A percentile compares a stretch with the other conserved stretches of the same genome.
Evolutionary conservation across 2,329 filamentous ascomycete genomes (phyloP).

Genomic region (Cordyceps cateniannulata): DNA sequence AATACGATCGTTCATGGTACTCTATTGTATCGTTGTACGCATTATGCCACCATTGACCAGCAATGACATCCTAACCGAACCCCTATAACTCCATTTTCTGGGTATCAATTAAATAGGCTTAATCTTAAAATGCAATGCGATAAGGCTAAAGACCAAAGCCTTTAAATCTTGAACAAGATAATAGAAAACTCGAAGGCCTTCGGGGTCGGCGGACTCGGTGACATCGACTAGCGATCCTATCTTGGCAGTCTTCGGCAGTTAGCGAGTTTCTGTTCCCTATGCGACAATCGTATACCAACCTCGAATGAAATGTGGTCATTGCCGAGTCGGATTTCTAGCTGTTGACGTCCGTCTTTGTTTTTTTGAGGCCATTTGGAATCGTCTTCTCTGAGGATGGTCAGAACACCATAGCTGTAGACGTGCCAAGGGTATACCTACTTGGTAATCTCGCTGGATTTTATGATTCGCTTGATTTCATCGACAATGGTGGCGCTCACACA

Average conservation of each 20-base stretch:
- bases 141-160: slow-evolving; percentile 91
- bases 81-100: not conserved
- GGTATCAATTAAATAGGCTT: slow-evolving; percentile 56
- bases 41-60: not conserved
- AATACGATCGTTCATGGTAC: too few relatives aligned
- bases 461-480: slow-evolving; percentile 92
- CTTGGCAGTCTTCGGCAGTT: slow-evolving; percentile 71
- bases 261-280: not conserved
- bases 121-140: slow-evolving; percentile 96
- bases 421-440: slow-evolving; percentile 55
- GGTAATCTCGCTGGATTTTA: slow-evolving; percentile 94
- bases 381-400: slow-evolving; percentile 64
- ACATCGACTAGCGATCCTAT: slow-evolving; percentile 96
- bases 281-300: slow-evolving; percentile 42
- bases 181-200: slow-evolving; percentile 95
- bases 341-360: slow-evolving; percentile 97
- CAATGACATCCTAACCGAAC: not conserved
- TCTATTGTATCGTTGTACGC: not conserved
- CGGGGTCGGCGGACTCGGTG: slow-evolving; percentile 90
- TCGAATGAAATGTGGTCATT: slow-evolving; percentile 98
- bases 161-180: slow-evolving; percentile 97
- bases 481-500: slow-evolving; percentile 88
- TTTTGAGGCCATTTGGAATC: slow-evolving; percentile 98
- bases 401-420: not conserved
- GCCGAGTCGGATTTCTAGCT: slow-evolving; percentile 88